Percentiles rank a stretch among this genome's conserved stretches.
phyloP scores from a whole-genome alignment of 2,329 filamentous ascomycete species.

The Dendrostoma leiphaemia region DNA sequence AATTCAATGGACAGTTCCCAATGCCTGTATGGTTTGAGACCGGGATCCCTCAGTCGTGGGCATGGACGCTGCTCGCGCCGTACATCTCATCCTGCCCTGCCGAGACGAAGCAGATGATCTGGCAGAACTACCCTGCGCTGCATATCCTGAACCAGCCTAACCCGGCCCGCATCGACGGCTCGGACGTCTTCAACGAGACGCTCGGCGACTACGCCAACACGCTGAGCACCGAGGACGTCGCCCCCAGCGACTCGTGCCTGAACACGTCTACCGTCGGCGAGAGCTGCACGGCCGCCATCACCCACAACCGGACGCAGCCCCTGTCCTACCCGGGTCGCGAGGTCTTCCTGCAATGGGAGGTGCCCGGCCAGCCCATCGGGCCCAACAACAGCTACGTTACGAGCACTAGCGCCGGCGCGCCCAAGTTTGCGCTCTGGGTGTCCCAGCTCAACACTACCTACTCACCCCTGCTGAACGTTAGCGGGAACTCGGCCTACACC shows the following conservation, averaged over 20 bases:
- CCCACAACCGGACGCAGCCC: conserved; percentile 66
- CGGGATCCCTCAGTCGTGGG: conserved; percentile 80
- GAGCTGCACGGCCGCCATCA: conserved; percentile 63
- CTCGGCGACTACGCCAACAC: conserved; percentile 57
- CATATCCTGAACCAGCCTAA: conserved; percentile 76
- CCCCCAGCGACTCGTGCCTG: conserved; percentile 50
- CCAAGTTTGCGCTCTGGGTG: conserved; percentile 73
- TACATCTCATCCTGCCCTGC: conserved; percentile 76
- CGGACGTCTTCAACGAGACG: conserved; percentile 62
- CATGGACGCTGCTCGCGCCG: conserved; percentile 77
- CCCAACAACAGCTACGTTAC: conserved; percentile 85
- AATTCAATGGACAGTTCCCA: conserved; percentile 75
- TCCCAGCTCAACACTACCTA: conserved; percentile 76
- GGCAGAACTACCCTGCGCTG: conserved; percentile 81
- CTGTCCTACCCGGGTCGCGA: conserved; percentile 72
- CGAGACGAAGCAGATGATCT: conserved; percentile 71
- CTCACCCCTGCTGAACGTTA: conserved; percentile 54
- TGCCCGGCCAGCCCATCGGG: conserved; percentile 64
- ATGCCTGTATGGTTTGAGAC: conserved; percentile 82
- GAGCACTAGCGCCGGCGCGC: conserved; percentile 51
- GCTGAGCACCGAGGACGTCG: conserved; percentile 45
- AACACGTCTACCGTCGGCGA: conserved; percentile 52
- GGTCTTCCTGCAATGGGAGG: conserved; percentile 72
- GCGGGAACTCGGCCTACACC: conserved; percentile 58
- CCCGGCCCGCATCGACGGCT: conserved; percentile 63